A percentile compares a stretch with the other conserved stretches of the same genome.
Evolutionary conservation across 2,329 filamentous ascomycete species (phyloP).

Genomic region (Celoporthe dispersa): DNA sequence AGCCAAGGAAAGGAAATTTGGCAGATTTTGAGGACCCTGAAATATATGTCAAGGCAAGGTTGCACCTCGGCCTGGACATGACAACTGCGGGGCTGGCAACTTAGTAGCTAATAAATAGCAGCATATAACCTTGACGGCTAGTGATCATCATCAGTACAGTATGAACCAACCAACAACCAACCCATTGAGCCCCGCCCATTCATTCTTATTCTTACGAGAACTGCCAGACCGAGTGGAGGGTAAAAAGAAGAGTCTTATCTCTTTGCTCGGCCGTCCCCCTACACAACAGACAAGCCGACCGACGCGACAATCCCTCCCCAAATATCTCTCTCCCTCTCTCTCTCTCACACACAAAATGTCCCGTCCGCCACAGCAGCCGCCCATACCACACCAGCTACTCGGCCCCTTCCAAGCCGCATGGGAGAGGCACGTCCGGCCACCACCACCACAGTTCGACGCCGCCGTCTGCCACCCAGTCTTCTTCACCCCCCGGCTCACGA

Average conservation of each 20-base stretch:
- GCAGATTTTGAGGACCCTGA: not conserved
- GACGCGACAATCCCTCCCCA: not conserved
- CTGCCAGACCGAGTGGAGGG: not conserved
- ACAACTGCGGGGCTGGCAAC: conserved; percentile 17
- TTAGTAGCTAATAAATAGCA: not conserved
- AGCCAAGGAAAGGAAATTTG: not conserved
- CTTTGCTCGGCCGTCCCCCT: too few species aligned
- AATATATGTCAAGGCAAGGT: not conserved
- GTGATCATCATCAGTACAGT: not conserved
- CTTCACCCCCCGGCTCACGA: conserved; percentile 68
- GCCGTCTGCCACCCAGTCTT: conserved; percentile 73
- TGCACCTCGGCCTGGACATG: conserved; percentile 14
- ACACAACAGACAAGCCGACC: not conserved
- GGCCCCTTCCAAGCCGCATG: conserved; percentile 34
- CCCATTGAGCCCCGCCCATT: too few species aligned
- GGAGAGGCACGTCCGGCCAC: conserved; percentile 43
- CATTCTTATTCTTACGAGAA: not conserved
- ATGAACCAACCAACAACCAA: not conserved
- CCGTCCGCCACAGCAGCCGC: conserved; percentile 30
- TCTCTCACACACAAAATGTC: conserved; percentile 11
- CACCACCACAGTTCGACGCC: conserved; percentile 45
- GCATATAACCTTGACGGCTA: not conserved
- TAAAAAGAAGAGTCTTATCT: not conserved
- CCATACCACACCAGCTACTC: conserved; percentile 31
- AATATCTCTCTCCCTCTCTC: not conserved